Conservation (phyloP, 169 alveolate species). For the Plasmodium fragile region DNA sequence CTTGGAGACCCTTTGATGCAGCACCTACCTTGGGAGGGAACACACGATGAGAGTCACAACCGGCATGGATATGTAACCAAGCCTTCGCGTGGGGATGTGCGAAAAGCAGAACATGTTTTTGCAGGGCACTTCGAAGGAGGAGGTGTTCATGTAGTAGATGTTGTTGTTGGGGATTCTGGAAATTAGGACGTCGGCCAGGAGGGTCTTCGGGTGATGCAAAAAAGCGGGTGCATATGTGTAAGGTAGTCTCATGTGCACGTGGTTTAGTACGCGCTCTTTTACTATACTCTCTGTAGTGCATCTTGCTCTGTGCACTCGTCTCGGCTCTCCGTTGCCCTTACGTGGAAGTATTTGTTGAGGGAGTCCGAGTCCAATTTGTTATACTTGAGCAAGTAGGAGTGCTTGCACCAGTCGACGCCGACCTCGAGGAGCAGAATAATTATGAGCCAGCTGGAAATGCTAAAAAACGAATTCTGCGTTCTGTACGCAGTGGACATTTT, state of each 20-base stretch:
- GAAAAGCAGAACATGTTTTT: slow-evolving; percentile 82
- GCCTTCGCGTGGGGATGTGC: slow-evolving; percentile 84
- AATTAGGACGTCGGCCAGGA: slow-evolving; percentile 81
- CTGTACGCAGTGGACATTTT: slow-evolving; percentile 87
- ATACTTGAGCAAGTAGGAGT: slow-evolving; percentile 87
- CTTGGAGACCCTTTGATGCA: not conserved
- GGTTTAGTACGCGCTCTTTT: no score
- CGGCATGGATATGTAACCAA: slow-evolving; percentile 86
- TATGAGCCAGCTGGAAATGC: slow-evolving; percentile 84
- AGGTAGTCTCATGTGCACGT: not conserved
- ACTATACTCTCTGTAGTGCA: not conserved
- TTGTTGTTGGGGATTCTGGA: slow-evolving; percentile 77
- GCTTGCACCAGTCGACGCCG: slow-evolving; percentile 90
- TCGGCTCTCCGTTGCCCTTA: not conserved
- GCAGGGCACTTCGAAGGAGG: slow-evolving; percentile 80
- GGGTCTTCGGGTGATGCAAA: slow-evolving; percentile 27
- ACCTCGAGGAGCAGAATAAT: slow-evolving; percentile 86
- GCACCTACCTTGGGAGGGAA: slow-evolving; percentile 79
- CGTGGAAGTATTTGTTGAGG: slow-evolving; percentile 78
- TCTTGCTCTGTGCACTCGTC: not conserved
- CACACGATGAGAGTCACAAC: slow-evolving; percentile 82
- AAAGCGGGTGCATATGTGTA: not conserved
- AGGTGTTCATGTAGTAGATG: slow-evolving; percentile 57
- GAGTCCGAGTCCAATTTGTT: slow-evolving; percentile 84
- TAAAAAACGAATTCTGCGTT: slow-evolving; percentile 79